Evolutionary conservation across 495 filamentous ascomycete species (phyloP), one percentile per base, ranked within the genome.

Genomic region (Aspergillus homomorphus): DNA sequence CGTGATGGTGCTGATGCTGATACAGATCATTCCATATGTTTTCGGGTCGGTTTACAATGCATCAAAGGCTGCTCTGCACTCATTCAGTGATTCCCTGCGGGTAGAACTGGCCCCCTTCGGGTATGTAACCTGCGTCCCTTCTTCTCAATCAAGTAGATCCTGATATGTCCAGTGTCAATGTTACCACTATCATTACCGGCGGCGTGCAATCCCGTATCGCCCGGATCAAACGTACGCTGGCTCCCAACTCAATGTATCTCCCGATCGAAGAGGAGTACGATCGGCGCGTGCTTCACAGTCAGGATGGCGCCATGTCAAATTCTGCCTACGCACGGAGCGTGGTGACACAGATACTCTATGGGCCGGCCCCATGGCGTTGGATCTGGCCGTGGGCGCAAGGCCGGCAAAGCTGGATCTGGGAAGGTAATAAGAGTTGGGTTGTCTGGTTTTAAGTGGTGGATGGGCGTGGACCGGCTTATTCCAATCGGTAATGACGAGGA

Each of bases 11-110:
- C 48, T 30, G 15, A 51, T 28, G 15, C 19, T 48, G 28, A 22
- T 45, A 20, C 45, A 78, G 75, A 66, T 77, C 22, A 81, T 87
- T 20, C 80, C 80, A 10, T 81, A 80, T 53, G 78, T 80, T 20
- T 83, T 81, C 56, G 78, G 79, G 12, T 81, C 79, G 1, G 74
- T 82, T 20, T 88, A 89, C 69, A 84, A 82, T 64, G 82, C 84
- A 16, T 80, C 79, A 38, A 89, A 88, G 70, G 84, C 84, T 1
- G 87, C 87, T 7, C 60, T 87, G 51, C 83, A 86, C 57, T 74
- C 78, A 2, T 86, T 84, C 58, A 81, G 74, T 61, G 78, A 87
- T 41, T 83, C 84, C 1, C 66, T 89, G 43, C 76, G 84, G 14
- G 73, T 88, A 10, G 86, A 80, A 59, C 58, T 78, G 18, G 77